Conservation (phyloP, 768 basidiomycete species). For the Clitopilus passeckerianus region DNA sequence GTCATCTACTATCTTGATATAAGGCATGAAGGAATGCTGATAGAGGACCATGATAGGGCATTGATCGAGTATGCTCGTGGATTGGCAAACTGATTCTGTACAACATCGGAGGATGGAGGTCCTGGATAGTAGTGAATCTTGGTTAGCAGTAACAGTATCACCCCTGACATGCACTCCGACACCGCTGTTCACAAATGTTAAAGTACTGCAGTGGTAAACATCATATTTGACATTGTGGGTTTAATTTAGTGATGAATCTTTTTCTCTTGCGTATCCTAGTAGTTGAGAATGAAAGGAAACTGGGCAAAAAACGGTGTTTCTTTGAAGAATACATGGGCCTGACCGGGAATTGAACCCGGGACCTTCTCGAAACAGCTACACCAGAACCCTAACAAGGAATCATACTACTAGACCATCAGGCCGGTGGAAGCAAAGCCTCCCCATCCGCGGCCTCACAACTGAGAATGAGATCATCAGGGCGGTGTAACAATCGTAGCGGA, state of each 20-base stretch:
- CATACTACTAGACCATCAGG: slow-evolving; percentile 1
- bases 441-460: too few species aligned
- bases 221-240: too few species aligned
- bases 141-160: too few species aligned
- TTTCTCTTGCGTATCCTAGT: too few species aligned
- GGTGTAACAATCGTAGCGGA: too few species aligned
- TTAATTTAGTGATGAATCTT: too few species aligned
- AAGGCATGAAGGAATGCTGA: background rate
- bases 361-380: slow-evolving; percentile 61
- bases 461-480: too few species aligned
- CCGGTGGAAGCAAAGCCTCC: too few species aligned
- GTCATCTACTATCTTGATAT: slow-evolving; percentile 14
- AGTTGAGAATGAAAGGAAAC: too few species aligned
- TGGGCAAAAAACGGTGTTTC: background rate
- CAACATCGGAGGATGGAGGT: background rate
- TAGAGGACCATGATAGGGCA: background rate
- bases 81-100: background rate
- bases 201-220: too few species aligned
- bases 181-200: too few species aligned
- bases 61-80: background rate
- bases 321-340: slow-evolving; percentile 41
- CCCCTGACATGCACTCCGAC: background rate
- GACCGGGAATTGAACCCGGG: slow-evolving; percentile 87
- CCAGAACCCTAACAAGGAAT: background rate
- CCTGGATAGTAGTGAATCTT: too few species aligned